Evolutionary conservation across 2,329 filamentous ascomycete genomes (phyloP), one percentile per base, ranked within the genome.

Genomic region (Sarocladium kiliense): DNA sequence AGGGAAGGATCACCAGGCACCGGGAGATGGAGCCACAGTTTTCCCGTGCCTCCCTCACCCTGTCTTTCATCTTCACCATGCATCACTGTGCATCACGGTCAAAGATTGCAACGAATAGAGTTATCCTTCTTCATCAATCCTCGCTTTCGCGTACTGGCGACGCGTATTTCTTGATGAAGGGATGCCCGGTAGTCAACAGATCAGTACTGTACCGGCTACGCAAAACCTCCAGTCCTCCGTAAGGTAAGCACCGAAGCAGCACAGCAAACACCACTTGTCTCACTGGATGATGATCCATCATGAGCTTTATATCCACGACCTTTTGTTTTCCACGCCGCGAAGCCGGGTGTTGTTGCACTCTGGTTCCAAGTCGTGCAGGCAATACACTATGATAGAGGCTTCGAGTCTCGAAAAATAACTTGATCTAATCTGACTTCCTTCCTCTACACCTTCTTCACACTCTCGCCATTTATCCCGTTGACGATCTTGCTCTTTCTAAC

Each of bases 341-440:
- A 83, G 74, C 80, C 80, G 77, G 76, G 73, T 64, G 45, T 9
- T 6, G 56, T 18, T 10, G 7, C 32, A n/a, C 36, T 53, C 32
- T 34, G 50, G 50, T 53, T 53, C 25, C 34, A 41, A 26, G 26
- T 19, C 50, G 26, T 53, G 12, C 9, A 21, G 50, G 7, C 32
- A 41, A 41, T 16, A 7, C 21, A 12, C 10, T 14, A 53, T 53
- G 50, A 53, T 41, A 12, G 50, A 41, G 50, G 36, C 30, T 55
- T 51, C 53, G n/a, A 36, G 49, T n/a, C 50, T 58, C 37, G 44
- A 49, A 19, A 34, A 26, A 53, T 36, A 36, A 58, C 57, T 58
- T 58, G 57, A 58, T 55, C 55, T 59, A 55, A 55, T 54, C 49
- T 55, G 51, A 55, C 49, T 44, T 45, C 49, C 36, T 57, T 44